Evolutionary conservation across 73 alveolate species (phyloP), one percentile per base, ranked within the genome.

Genomic region (Symbiodinium natans): DNA sequence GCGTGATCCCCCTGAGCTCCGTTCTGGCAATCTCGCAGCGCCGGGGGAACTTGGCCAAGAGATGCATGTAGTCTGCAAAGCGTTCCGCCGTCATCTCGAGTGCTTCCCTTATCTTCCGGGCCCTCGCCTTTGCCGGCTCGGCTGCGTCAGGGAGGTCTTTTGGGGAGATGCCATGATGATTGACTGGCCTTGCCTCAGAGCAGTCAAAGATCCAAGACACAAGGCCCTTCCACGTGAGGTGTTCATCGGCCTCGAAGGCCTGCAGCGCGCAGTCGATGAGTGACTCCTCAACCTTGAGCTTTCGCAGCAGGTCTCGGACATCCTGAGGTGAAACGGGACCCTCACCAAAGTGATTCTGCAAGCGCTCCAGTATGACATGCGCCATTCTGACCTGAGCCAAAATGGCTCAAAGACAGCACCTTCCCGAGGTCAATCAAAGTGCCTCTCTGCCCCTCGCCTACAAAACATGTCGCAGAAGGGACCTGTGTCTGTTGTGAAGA

Each of bases 1-100:
- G 52, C 41, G 86, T 75, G 86, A 75, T 75, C 23, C 86, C 86
- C 41, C 86, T 19, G 13, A 75, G 46, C 86, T 75, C 86, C 25
- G 86, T 75, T 29, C 46, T 38, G 11, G 29, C 31, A 38, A 75
- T 75, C 13, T 33, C 48, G 43, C 46, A 75, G 46, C 46, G 10
- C 86, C 46, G 13, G 11, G 86, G 27, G 43, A 75, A 75, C 86
- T 33, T 75, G 11, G 77, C 77, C 77, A 63, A 27, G 34, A 63
- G 77, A 34, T 27, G 77, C 77, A 27, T 63, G 77, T 63, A 63
- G 77, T 27, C 38, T 63, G 17, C 77, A 27, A 63, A 63, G 36
- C 77, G 77, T 31, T 63, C 77, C 17, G 77, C 77, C 3, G 77
- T 63, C 77, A 63, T 63, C 2, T 63, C 34, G 36, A 63, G 77